Conservation (phyloP, 2,329 filamentous ascomycete species). For the Phyllosticta citriasiana region DNA sequence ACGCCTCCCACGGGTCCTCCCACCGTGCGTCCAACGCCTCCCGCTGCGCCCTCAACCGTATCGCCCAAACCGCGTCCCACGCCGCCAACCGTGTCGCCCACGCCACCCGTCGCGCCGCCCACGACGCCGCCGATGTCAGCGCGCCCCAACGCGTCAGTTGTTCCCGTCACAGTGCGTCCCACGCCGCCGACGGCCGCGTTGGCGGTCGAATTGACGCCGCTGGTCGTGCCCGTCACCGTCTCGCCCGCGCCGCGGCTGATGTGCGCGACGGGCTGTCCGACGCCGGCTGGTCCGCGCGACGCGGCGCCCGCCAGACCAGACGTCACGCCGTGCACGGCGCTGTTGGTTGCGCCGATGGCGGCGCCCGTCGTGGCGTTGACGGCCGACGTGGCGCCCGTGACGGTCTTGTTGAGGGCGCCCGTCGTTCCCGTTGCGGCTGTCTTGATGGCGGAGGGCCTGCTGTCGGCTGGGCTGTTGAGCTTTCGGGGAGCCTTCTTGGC, state of each 20-base stretch:
- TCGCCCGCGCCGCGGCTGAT: slow-evolving; percentile 33
- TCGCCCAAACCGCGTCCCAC: slow-evolving; percentile 17
- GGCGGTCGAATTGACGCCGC: slow-evolving; percentile 32
- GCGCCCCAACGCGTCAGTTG: slow-evolving; percentile 32
- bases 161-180: slow-evolving; percentile 34
- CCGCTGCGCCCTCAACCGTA: slow-evolving; percentile 11
- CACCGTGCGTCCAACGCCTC: slow-evolving; percentile 25
- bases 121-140: slow-evolving; percentile 32
- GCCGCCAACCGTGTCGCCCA: slow-evolving; percentile 25
- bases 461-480: not conserved
- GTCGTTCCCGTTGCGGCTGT: slow-evolving; percentile 25
- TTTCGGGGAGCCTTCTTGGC: slow-evolving; percentile 10
- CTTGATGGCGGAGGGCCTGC: slow-evolving; percentile 18
- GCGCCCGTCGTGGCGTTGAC: slow-evolving; percentile 28
- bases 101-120: slow-evolving; percentile 25
- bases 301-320: slow-evolving; percentile 28
- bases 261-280: slow-evolving; percentile 29
- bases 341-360: slow-evolving; percentile 26
- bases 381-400: slow-evolving; percentile 24
- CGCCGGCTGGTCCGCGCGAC: slow-evolving; percentile 23
- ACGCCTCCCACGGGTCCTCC: slow-evolving; percentile 18
- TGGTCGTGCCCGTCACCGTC: slow-evolving; percentile 30
- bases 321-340: slow-evolving; percentile 27
- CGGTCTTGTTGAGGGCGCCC: slow-evolving; percentile 27
- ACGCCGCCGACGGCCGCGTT: slow-evolving; percentile 31